Evolutionary conservation across 2,329 filamentous ascomycete species (phyloP).

Genomic region (Fusarium tuaranense): DNA sequence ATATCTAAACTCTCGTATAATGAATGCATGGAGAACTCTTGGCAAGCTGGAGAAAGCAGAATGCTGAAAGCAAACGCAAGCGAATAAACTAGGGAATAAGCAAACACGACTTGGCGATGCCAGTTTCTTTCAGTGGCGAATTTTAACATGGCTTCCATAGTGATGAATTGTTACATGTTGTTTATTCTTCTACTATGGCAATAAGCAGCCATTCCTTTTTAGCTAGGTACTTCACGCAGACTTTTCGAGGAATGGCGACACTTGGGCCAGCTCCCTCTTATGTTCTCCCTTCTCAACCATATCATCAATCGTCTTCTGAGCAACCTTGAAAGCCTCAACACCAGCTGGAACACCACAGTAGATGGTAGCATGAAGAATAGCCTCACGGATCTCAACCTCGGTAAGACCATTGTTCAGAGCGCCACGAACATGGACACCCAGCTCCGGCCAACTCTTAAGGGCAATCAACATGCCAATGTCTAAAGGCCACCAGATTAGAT

Average conservation of each 20-base stretch:
- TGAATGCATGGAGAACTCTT: background rate
- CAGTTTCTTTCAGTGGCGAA: background rate
- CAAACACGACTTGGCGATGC: background rate
- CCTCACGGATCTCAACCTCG: constrained; percentile 67
- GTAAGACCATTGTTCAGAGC: constrained; percentile 71
- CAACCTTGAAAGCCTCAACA: constrained; percentile 51
- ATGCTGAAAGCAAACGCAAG: background rate
- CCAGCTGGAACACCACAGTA: constrained; percentile 57
- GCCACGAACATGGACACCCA: constrained; percentile 70
- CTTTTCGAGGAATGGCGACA: background rate
- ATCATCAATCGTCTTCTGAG: constrained; percentile 41
- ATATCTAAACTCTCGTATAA: background rate
- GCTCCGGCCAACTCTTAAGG: constrained; percentile 67
- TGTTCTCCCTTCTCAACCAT: constrained; percentile 43
- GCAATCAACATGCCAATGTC: constrained; percentile 73
- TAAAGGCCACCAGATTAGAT: background rate
- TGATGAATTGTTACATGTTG: background rate
- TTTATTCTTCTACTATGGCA: background rate
- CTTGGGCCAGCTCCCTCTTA: constrained; percentile 11
- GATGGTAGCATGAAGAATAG: constrained; percentile 57
- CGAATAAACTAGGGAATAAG: background rate
- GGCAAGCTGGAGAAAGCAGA: background rate
- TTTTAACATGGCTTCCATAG: background rate
- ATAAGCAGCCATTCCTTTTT: background rate
- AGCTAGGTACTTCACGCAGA: background rate